These are phyloP conservation scores for Vanilla planifolia DNA, from an alignment of 106 monocot genomes.

Conservation along the genomic window DNA sequence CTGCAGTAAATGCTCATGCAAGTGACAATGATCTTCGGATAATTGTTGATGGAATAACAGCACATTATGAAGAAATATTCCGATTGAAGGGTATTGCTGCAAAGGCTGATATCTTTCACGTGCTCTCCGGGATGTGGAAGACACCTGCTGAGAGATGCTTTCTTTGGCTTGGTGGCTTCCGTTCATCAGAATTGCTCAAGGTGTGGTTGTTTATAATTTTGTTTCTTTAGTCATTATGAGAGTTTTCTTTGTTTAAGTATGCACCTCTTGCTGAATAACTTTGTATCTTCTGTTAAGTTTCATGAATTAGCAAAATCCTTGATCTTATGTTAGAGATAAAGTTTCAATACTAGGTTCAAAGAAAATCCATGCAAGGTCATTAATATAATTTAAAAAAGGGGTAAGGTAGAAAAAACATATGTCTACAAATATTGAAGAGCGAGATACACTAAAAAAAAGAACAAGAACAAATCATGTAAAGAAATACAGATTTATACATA, in stretches of 20 bases:
- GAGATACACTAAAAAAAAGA: too few species aligned
- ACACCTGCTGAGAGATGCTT: constrained; percentile 95
- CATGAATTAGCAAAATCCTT: background rate
- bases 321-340: too few species aligned
- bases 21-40: constrained; percentile 73
- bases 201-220: constrained; percentile 14
- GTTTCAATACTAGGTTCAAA: too few species aligned
- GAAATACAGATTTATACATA: too few species aligned
- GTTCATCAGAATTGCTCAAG: constrained; percentile 91
- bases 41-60: constrained; percentile 69
- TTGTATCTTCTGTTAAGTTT: background rate
- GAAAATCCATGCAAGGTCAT: too few species aligned
- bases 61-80: constrained; percentile 82
- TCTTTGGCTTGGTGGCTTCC: constrained; percentile 90
- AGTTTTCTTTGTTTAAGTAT: background rate
- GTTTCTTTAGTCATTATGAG: background rate
- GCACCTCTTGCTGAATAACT: background rate
- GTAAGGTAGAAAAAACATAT: too few species aligned
- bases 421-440: too few species aligned
- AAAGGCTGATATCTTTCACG: constrained; percentile 89
- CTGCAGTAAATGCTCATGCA: constrained; percentile 85
- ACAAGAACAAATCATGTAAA: too few species aligned
- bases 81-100: constrained; percentile 73
- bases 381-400: too few species aligned
- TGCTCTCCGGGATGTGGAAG: constrained; percentile 98